Base-by-base conservation (phyloP, 108 stramenopile species). In the Cyclotella kingstonii region DNA sequence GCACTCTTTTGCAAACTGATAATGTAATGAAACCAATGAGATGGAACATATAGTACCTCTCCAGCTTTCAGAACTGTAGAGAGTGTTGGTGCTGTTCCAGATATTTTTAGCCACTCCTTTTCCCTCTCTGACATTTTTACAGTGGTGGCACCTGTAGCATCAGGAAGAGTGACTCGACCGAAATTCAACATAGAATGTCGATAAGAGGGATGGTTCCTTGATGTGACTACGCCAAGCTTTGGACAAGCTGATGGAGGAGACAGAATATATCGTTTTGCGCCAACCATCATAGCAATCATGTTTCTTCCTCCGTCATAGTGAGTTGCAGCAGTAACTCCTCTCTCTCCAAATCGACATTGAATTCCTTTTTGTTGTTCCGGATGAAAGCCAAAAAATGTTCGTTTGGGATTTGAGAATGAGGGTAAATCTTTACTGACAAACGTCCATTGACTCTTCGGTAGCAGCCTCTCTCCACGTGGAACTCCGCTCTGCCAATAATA, bases 1-100 rank as follows among this genome's bases (percentile, higher is more conserved):
- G 86, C 89, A 56, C 84, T 88, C 45, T 92, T 88, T 68, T 94
- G 90, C 31, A 96, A 49, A 43, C 80, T 80, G 23, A 79, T 76
- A 56, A 96, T 96, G 72, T 93, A 95, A 68, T 96, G 95, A 61
- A 95, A 90, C 95, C 95, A 96, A 64, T 82, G 87, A n/a, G 83
- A 84, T 2, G 95, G 95, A 15, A 96, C 73, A 52, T 94, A 96
- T 21, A 96, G 60, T 1, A 95, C 85, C 74, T 96, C 95, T 31
- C 95, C 95, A 17, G 81, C 79, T 68, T 91, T 89, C 44, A 96
- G 52, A 18, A 96, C 89, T 1, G 93, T 95, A 7, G 89, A 89
- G 4, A 94, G 34, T n/a, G 88, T 79, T 56, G 64, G 47, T 2
- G 90, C 76, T 8, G 59, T 50, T 7, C 41, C 44, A 0, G 81